These are phyloP conservation scores for Aspergillus sp. DNA, from an alignment of 2,329 filamentous ascomycete genomes.

Conservation along the genomic window DNA sequence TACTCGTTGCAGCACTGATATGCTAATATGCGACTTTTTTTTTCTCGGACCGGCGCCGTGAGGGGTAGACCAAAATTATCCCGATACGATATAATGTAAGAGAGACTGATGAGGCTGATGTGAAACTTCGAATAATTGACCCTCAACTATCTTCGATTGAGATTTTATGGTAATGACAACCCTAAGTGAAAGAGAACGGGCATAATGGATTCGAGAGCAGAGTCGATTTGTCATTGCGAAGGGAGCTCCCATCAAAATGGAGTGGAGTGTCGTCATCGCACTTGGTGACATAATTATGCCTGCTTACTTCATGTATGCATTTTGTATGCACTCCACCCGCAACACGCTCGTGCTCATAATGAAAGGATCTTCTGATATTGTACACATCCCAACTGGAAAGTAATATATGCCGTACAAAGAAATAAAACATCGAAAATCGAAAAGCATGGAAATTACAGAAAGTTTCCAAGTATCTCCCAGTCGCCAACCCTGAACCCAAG, in stretches of 20 bases:
- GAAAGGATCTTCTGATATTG: constrained; percentile 23
- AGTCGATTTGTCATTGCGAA: too few species aligned
- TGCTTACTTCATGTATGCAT: not conserved
- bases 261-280: constrained; percentile 12
- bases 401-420: constrained; percentile 22
- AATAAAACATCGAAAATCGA: constrained; percentile 11
- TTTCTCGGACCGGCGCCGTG: not conserved
- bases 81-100: not conserved
- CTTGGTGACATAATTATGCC: constrained; percentile 11
- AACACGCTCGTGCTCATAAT: not conserved
- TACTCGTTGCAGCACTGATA: constrained; percentile 5
- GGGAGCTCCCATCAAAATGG: not conserved
- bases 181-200: too few species aligned
- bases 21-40: not conserved
- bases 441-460: constrained; percentile 2
- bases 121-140: not conserved
- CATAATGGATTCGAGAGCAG: too few species aligned
- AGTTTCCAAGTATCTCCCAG: constrained; percentile 11
- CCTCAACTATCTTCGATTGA: too few species aligned
- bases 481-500: constrained; percentile 4
- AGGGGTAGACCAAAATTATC: constrained; percentile 1
- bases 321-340: too few species aligned
- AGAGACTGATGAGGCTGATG: not conserved
- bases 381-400: constrained; percentile 23
- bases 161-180: too few species aligned